A percentile compares a stretch with the other conserved stretches of the same genome.
Conservation (phyloP, 768 basidiomycete genomes). For the Mycena latifolia region DNA sequence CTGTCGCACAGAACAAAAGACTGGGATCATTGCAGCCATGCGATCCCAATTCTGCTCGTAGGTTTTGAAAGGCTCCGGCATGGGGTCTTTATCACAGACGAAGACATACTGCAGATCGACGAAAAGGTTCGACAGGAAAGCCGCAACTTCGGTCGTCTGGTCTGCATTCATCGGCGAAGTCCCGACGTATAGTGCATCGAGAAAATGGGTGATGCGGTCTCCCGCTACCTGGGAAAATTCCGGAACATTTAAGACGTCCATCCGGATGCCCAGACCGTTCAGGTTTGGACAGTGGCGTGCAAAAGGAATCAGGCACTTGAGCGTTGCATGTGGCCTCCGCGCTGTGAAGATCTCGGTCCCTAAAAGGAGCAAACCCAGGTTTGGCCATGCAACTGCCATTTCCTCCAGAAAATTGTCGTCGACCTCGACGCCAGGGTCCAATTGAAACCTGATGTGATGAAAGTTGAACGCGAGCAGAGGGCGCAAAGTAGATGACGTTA, state of each 20-base stretch:
- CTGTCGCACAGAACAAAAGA: constrained; percentile 17
- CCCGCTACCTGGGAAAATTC: constrained; percentile 18
- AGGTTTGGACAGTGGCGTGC: constrained; percentile 7
- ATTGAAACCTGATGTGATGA: background rate
- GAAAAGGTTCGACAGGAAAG: constrained; percentile 30
- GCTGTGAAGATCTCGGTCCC: background rate
- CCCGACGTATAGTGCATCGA: constrained; percentile 19
- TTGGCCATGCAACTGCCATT: constrained; percentile 14
- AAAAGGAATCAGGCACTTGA: constrained; percentile 20
- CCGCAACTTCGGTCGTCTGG: constrained; percentile 1
- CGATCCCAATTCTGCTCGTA: constrained; percentile 11
- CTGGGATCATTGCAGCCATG: constrained; percentile 6
- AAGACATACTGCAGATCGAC: constrained; percentile 1
- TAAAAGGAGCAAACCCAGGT: background rate
- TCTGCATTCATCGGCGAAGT: background rate
- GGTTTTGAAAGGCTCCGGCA: background rate
- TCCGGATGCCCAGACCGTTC: background rate
- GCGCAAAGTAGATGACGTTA: constrained; percentile 17
- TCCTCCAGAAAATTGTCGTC: constrained; percentile 19
- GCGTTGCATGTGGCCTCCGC: constrained; percentile 9
- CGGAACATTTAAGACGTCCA: constrained; percentile 11
- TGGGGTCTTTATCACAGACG: background rate
- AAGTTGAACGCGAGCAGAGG: constrained; percentile 15
- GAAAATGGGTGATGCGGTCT: background rate
- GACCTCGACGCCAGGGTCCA: constrained; percentile 6